These are phyloP conservation scores for Zygoascus bituminiphila DNA, from an alignment of 805 yeast species.

Conservation along the genomic window DNA sequence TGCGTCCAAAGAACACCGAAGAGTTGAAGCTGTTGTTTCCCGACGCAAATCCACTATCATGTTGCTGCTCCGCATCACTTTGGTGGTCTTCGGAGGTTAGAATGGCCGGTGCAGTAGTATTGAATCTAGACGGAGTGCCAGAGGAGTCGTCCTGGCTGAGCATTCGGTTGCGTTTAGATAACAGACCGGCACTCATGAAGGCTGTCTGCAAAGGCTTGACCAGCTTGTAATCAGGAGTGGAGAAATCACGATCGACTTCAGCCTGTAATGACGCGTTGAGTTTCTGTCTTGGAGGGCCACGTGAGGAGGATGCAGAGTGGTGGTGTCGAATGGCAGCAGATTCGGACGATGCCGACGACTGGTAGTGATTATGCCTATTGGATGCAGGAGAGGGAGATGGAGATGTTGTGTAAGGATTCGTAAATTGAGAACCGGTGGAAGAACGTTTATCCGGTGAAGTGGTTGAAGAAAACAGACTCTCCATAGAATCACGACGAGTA, in stretches of 20 bases:
- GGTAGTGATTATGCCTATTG: background rate
- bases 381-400: conserved; percentile 16
- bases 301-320: conserved; percentile 9
- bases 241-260: conserved; percentile 21
- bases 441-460: conserved; percentile 4
- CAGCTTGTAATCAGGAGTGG: conserved; percentile 53
- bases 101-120: conserved; percentile 6
- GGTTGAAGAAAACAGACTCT: conserved; percentile 8
- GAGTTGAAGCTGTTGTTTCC: background rate
- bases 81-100: background rate
- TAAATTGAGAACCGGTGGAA: background rate
- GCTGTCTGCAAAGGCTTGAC: conserved; percentile 85
- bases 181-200: conserved; percentile 64
- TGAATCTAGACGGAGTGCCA: background rate
- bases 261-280: conserved; percentile 14
- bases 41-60: conserved; percentile 1
- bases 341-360: conserved; percentile 1
- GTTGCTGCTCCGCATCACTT: background rate
- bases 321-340: conserved; percentile 5
- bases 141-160: conserved; percentile 13
- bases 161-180: conserved; percentile 49
- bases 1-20: background rate
- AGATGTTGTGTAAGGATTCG: conserved; percentile 9
- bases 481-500: conserved; percentile 13
- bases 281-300: conserved; percentile 12